phyloP scores from a whole-genome alignment of 2,329 filamentous ascomycete genomes.

The Botrytis fragariae region DNA sequence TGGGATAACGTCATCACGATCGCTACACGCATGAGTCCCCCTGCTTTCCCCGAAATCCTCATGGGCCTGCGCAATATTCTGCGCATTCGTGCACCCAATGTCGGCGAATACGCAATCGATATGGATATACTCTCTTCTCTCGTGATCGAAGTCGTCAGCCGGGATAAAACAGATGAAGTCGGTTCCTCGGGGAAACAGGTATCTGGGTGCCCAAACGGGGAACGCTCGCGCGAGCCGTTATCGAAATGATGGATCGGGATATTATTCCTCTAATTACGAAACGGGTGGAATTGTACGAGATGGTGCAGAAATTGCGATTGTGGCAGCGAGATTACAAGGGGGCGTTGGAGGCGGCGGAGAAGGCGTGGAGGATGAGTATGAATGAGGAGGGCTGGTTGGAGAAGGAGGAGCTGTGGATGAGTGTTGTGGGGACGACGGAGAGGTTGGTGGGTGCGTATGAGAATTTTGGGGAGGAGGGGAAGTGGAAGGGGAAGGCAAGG shows the following conservation, averaged over 20 bases:
- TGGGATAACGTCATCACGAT: constrained; percentile 97
- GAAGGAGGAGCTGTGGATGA: constrained; percentile 54
- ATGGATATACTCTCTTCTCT: constrained; percentile 67
- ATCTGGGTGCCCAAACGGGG: constrained; percentile 52
- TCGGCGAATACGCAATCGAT: constrained; percentile 78
- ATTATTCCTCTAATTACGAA: constrained; percentile 82
- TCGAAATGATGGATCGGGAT: constrained; percentile 69
- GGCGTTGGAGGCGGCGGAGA: constrained; percentile 81
- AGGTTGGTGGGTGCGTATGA: constrained; percentile 81
- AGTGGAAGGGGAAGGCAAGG: constrained; percentile 86
- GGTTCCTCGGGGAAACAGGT: constrained; percentile 26
- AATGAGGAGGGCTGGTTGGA: constrained; percentile 39
- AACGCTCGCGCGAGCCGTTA: constrained; percentile 59
- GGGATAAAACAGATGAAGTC: constrained; percentile 37
- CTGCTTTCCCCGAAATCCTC: constrained; percentile 72
- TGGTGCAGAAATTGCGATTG: constrained; percentile 68
- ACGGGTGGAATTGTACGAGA: constrained; percentile 71
- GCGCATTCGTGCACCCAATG: constrained; percentile 62
- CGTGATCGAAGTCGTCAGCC: constrained; percentile 65
- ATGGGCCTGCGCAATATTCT: constrained; percentile 73
- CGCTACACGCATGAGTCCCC: constrained; percentile 72
- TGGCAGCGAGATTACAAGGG: constrained; percentile 70
- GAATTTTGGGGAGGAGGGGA: constrained; percentile 66
- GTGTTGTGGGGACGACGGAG: constrained; percentile 65
- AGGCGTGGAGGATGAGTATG: constrained; percentile 74